These are phyloP conservation scores for Articulospora tetracladia DNA, from an alignment of 495 filamentous ascomycete genomes.

Conservation along the genomic window DNA sequence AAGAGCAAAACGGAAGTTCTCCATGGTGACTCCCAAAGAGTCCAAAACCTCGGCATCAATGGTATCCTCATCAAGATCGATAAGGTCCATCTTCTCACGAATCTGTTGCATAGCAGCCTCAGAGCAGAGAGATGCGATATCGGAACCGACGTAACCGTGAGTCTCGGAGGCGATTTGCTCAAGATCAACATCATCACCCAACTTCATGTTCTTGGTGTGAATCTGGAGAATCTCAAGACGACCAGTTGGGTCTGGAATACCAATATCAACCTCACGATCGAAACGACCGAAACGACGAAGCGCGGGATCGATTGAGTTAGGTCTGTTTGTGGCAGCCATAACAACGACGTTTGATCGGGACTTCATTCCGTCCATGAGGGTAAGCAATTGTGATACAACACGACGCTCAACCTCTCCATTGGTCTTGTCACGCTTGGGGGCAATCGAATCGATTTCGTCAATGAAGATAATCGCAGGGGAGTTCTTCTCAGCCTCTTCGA, in stretches of 20 bases:
- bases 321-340: slow-evolving; percentile 97
- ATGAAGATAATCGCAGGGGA: slow-evolving; percentile 99
- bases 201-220: slow-evolving; percentile 99
- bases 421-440: slow-evolving; percentile 99
- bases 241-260: slow-evolving; percentile 95
- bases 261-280: slow-evolving; percentile 94
- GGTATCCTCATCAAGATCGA: slow-evolving; percentile 97
- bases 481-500: slow-evolving; percentile 99
- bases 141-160: slow-evolving; percentile 97
- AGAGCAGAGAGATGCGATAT: slow-evolving; percentile 97
- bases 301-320: slow-evolving; percentile 96
- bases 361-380: slow-evolving; percentile 99
- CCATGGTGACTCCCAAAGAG: slow-evolving; percentile 97
- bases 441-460: slow-evolving; percentile 98
- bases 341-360: slow-evolving; percentile 96
- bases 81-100: slow-evolving; percentile 99
- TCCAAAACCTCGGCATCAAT: slow-evolving; percentile 98
- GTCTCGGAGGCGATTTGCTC: slow-evolving; percentile 97
- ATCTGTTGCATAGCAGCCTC: slow-evolving; percentile 99
- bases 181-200: slow-evolving; percentile 93
- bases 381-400: slow-evolving; percentile 96
- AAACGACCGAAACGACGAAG: slow-evolving; percentile 97
- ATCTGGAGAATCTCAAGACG: slow-evolving; percentile 98
- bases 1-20: slow-evolving; percentile 98
- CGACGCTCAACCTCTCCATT: slow-evolving; percentile 98